Evolutionary conservation across 768 basidiomycete genomes (phyloP).

Genomic region (Cyathus striatus): DNA sequence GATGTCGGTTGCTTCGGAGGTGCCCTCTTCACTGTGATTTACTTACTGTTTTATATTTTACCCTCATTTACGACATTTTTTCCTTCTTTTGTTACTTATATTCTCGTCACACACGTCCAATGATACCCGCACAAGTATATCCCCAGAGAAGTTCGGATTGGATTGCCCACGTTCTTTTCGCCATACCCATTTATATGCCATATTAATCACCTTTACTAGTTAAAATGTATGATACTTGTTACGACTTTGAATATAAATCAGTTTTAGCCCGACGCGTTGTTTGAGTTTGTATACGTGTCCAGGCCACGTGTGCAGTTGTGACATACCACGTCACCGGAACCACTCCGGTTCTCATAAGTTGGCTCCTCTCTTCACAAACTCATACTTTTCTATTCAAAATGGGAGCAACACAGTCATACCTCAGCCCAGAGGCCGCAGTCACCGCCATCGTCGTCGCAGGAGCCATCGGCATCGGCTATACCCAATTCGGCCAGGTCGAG

Average conservation of each 20-base stretch:
- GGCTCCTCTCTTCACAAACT: conserved; percentile 4
- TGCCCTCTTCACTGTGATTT: not conserved
- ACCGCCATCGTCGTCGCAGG: conserved; percentile 33
- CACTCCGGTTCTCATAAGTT: conserved; percentile 3
- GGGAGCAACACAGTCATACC: conserved; percentile 41
- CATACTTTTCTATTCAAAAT: conserved; percentile 19
- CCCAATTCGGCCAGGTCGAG: conserved; percentile 14
- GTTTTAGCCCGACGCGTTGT: conserved; percentile 19
- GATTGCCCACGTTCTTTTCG: too few relatives aligned
- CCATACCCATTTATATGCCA: too few relatives aligned
- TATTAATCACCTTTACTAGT: too few relatives aligned
- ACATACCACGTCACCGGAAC: conserved; percentile 16
- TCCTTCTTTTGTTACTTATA: not conserved
- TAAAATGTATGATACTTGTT: too few relatives aligned
- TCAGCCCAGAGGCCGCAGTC: conserved; percentile 32
- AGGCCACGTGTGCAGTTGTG: conserved; percentile 12
- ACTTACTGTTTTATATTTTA: not conserved
- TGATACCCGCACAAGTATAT: not conserved
- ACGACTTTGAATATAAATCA: not conserved
- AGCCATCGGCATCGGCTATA: conserved; percentile 35
- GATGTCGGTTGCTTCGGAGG: not conserved
- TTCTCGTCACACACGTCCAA: not conserved
- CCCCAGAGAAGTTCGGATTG: too few relatives aligned
- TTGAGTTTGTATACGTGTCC: conserved; percentile 15
- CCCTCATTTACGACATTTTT: not conserved